Conservation (phyloP, 805 yeast genomes). For the Kodamaea jinghongensis region DNA sequence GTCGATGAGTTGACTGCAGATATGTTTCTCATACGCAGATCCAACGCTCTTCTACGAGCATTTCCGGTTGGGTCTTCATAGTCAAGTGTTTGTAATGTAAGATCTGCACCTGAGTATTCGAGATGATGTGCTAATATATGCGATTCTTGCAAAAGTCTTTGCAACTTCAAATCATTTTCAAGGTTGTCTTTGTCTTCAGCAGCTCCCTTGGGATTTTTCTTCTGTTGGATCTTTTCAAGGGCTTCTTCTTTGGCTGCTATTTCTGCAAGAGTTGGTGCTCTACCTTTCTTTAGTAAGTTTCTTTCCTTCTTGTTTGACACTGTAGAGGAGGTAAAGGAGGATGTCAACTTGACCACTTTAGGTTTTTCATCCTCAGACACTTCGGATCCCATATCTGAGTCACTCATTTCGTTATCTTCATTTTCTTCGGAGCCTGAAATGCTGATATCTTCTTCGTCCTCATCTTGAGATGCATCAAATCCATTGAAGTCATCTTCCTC, state of each 20-base stretch:
- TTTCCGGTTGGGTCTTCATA: conserved; percentile 65
- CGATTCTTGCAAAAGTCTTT: conserved; percentile 67
- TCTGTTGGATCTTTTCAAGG: conserved; percentile 27
- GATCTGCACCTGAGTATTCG: conserved; percentile 61
- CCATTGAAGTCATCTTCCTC: conserved; percentile 21
- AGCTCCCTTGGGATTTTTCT: conserved; percentile 33
- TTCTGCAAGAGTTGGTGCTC: conserved; percentile 49
- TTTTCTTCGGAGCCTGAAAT: conserved; percentile 14
- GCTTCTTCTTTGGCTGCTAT: conserved; percentile 24
- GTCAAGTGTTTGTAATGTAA: conserved; percentile 61
- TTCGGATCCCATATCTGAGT: conserved; percentile 10
- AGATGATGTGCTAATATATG: conserved; percentile 52
- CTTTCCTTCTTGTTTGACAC: conserved; percentile 44
- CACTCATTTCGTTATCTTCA: conserved; percentile 13
- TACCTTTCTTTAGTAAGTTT: conserved; percentile 57
- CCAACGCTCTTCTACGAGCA: conserved; percentile 62
- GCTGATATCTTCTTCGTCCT: conserved; percentile 18
- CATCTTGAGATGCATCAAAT: conserved; percentile 4
- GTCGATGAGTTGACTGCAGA: conserved; percentile 41
- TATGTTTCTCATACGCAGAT: conserved; percentile 51
- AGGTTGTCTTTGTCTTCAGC: conserved; percentile 50
- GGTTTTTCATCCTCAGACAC: conserved; percentile 26
- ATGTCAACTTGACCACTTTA: conserved; percentile 46
- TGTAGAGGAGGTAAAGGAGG: conserved; percentile 30
- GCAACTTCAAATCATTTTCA: conserved; percentile 70